Conservation (phyloP, 1,139 yeast genomes). For the Pneumocystis oryctolagi region DNA sequence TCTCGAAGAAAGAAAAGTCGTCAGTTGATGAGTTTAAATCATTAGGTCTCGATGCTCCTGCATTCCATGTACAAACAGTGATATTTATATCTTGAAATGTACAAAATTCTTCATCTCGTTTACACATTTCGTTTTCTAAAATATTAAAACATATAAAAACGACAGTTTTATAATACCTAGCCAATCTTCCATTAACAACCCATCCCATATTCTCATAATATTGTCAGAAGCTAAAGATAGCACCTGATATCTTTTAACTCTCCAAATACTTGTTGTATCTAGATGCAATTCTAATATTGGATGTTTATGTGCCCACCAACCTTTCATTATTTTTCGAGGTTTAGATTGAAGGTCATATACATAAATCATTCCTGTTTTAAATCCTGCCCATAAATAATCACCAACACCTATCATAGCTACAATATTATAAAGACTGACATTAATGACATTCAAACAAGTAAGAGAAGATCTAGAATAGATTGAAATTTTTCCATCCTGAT, state of each 20-base stretch:
- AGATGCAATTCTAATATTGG: slow-evolving; percentile 18
- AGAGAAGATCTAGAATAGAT: slow-evolving; percentile 21
- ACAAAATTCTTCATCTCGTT: slow-evolving; percentile 22
- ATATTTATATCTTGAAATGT: slow-evolving; percentile 20
- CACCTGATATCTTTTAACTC: slow-evolving; percentile 18
- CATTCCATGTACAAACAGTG: slow-evolving; percentile 30
- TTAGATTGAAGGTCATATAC: slow-evolving; percentile 23
- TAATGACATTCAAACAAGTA: slow-evolving; percentile 23
- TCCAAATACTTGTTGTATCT: slow-evolving; percentile 16
- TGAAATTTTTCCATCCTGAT: slow-evolving; percentile 30
- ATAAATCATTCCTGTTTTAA: slow-evolving; percentile 27
- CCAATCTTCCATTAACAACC: slow-evolving; percentile 26
- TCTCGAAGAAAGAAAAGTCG: slow-evolving; percentile 15
- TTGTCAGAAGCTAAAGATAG: slow-evolving; percentile 17
- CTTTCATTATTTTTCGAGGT: slow-evolving; percentile 27
- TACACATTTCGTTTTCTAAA: slow-evolving; percentile 20
- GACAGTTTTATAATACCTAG: slow-evolving; percentile 18
- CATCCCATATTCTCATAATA: slow-evolving; percentile 25
- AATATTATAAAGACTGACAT: slow-evolving; percentile 24
- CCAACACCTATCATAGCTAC: slow-evolving; percentile 24
- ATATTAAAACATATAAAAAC: background rate
- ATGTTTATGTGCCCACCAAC: slow-evolving; percentile 28
- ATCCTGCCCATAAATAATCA: slow-evolving; percentile 28
- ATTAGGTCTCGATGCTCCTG: slow-evolving; percentile 29
- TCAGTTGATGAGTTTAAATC: slow-evolving; percentile 19